These are phyloP conservation scores for Penium margaritaceum DNA, from an alignment of 139 green algal genomes.

Conservation along the genomic window DNA sequence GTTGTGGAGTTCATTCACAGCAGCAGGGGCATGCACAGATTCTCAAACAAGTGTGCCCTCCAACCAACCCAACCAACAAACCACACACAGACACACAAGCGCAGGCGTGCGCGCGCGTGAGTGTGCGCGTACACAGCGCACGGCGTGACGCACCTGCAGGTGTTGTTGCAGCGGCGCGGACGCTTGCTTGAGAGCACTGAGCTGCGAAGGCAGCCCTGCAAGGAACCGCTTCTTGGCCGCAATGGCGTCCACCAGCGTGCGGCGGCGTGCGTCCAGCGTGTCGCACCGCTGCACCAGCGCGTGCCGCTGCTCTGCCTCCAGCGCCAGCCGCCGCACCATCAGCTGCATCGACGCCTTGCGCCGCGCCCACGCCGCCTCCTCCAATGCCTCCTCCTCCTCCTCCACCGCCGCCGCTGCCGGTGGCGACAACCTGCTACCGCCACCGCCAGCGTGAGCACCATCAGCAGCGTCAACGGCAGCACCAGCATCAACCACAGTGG, in stretches of 20 bases:
- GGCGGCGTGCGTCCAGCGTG: conserved; percentile 34
- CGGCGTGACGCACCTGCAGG: conserved; percentile 20
- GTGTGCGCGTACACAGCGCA: too few relatives aligned
- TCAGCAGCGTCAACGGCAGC: not conserved
- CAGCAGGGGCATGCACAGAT: too few relatives aligned
- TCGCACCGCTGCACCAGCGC: conserved; percentile 44
- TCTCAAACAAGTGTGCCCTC: too few relatives aligned
- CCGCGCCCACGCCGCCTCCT: not conserved
- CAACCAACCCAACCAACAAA: not conserved
- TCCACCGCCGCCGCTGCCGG: too few relatives aligned
- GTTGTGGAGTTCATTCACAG: too few relatives aligned
- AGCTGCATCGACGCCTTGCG: not conserved
- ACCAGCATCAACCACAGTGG: not conserved
- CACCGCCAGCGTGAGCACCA: too few relatives aligned
- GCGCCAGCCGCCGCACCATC: not conserved
- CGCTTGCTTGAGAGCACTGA: conserved; percentile 48
- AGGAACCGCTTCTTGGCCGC: conserved; percentile 43
- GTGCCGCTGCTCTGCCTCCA: conserved; percentile 42
- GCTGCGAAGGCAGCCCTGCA: conserved; percentile 50
- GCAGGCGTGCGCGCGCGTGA: too few relatives aligned
- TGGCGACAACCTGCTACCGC: too few relatives aligned
- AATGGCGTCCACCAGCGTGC: conserved; percentile 39
- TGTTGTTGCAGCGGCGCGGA: conserved; percentile 45
- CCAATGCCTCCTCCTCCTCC: too few relatives aligned
- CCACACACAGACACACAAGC: not conserved